Base-by-base conservation (phyloP, 495 filamentous ascomycete species). In the Saxispiralis lemnorum region DNA sequence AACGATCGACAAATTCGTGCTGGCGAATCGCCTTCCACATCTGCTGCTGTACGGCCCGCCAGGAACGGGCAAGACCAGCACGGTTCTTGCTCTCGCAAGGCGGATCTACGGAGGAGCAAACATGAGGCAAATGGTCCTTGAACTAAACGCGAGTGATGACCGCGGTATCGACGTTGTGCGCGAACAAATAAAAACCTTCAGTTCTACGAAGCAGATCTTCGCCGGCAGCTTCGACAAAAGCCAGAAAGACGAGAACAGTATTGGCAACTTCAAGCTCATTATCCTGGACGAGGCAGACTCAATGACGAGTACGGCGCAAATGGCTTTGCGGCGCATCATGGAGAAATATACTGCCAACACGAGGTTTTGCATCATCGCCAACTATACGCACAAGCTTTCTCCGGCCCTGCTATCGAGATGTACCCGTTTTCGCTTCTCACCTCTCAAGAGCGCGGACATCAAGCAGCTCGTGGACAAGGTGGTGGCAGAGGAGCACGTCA, bases 111-210 rank as follows among this genome's bases (percentile, higher is more conserved):
- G 89, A 31, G 62, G 63, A 43, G 81, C 81, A 45, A 96, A 95
- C 59, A 79, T 96, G 77, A 76, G 87, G 18, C 89, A 97, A 59
- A 95, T 96, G 83, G 92, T 97, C 37, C 70, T 97, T 6, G 89
- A 97, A 58, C 72, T 97, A 44, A 97, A 97, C 60, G 89, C 89
- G 30, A 92, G 82, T 47, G 89, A 97, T 55, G 89, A 97, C 56
- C 71, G 89, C 64, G 89, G 89, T 54, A 99, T 99, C 63, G 92
- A 99, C 49, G 89, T 99, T 5, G 89, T 99, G 35, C 74, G 88
- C 46, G 92, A 99, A 61, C 92, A 96, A 61, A 96, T 99, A 67
- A 96, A 95, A 67, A 99, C 92, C 1, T 99, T 96, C 62, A 86
- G 84, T 20, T 92, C 81, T 51, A 79, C 76, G 21, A 78, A 81